Evolutionary conservation across 257 asterid genomes (phyloP), one percentile per base, ranked within the genome.

Genomic region (Fraxinus anomala): DNA sequence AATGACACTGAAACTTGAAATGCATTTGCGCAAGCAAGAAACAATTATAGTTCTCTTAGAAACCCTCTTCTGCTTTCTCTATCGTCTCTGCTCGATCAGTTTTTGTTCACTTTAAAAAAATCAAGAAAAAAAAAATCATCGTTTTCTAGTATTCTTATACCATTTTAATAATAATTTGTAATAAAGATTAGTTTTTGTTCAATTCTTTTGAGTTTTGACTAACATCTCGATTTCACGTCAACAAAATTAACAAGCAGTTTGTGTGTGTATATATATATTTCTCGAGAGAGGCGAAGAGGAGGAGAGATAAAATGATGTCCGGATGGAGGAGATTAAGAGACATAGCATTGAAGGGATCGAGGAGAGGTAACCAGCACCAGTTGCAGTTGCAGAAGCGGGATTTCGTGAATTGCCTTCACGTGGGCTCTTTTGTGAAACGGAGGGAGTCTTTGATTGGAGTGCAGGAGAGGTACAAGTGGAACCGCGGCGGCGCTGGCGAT

Each of bases 391-490:
- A 70, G 21, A 51, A 74, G 61, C 74, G 91, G 71, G 37, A 77
- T 21, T 79, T 82, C 21, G 87, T 86, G 78, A 86, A 84, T 85
- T 87, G 87, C 73, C 75, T 88, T 63, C 93, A 91, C 77, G 79
- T 82, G 23, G 85, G 89, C 19, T 87, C 89, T 31, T 79, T 70
- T 36, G 77, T 80, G 83, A 87, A 80, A 83, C 85, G 90, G 79
- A 88, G 92, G 83, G 94, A 86, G 74, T 79, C 91, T 16, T 61
- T 85, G 37, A 82, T 91, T 34, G 92, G 93, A 23, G 84, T 92
- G 70, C 97, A 93, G 88, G 90, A 84, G 80, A 90, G 98, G 82
- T 89, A 86, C 83, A 91, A 89, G 81, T 91, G 96, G 89, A 94
- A 89, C 84, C 89, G 82, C 51, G 69, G 87, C 77, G 83, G 80